phyloP scores from a whole-genome alignment of 345 rosid genomes.

The Syzygium oleosum region DNA sequence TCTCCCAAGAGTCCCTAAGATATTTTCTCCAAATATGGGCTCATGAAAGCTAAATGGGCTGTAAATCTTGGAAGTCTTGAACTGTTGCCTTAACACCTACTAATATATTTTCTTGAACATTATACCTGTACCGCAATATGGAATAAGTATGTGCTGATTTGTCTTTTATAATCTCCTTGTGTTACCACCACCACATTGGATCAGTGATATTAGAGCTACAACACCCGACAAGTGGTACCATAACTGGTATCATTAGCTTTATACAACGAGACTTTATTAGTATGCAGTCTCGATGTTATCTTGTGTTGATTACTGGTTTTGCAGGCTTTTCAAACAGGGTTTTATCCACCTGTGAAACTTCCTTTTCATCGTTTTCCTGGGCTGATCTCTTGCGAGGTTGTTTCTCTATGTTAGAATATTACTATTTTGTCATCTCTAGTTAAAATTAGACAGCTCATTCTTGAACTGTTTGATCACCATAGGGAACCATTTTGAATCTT shows the following conservation, averaged over 20 bases:
- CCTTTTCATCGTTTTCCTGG: neutral
- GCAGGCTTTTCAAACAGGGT: neutral
- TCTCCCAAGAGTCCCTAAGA: neutral
- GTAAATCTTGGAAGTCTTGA: neutral
- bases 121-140: neutral
- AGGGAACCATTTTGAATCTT: neutral
- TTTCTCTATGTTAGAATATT: neutral
- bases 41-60: neutral
- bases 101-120: neutral
- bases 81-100: neutral
- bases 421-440: neutral
- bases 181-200: neutral
- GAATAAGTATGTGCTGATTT: neutral
- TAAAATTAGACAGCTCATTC: neutral
- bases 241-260: neutral
- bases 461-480: neutral
- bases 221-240: neutral
- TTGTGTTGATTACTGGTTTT: neutral
- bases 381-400: neutral
- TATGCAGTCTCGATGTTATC: neutral
- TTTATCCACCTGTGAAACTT: neutral
- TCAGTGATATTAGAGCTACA: neutral
- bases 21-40: neutral
- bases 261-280: neutral
- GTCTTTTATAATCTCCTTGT: neutral